Evolutionary conservation across 2,329 filamentous ascomycete genomes (phyloP), one percentile per base, ranked within the genome.

Genomic region (Talaromyces sp.): DNA sequence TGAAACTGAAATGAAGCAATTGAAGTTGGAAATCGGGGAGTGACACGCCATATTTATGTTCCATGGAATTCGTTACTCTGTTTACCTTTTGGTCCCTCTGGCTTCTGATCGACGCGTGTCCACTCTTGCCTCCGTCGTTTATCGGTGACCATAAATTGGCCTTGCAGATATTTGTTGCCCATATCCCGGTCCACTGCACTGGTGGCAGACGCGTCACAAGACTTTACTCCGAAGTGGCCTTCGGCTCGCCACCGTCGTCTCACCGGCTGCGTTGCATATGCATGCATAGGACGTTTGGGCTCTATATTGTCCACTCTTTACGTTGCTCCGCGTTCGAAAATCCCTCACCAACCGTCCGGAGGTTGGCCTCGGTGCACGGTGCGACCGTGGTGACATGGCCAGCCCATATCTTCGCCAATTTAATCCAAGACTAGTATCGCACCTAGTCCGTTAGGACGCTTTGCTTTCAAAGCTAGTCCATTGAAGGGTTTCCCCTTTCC

Each of bases 31-130:
- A 62, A 58, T 64, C 63, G 63, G 66, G 73, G 73, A 69, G 58
- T 60, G 62, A 58, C 62, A 65, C 63, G 64, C 56, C 67, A 67
- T 77, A 77, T 77, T 77, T 77, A 77, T 77, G 73, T 72, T 73
- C 72, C 59, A 68, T 63, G 64, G 71, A 46, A 35, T 31, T 10
- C 46, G 35, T 24, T 43, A 49, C 41, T 21, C 14, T 41, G 57
- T 26, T 13, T 24, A 56, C 14, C 19, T 46, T 19, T 21, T 50
- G 52, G 49, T 52, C 55, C 26, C 27, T 51, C 51, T 58, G 32
- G 27, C 51, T 55, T 46, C 32, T 57, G 41, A 73, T 73, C 69
- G 67, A 70, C 66, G 60, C 63, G 66, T 64, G 29, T 55, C 65
- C 66, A 66, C 68, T 66, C 65, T 65, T 66, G 65, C 63, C 41